Conservation (phyloP, 768 basidiomycete genomes). For the Auricularia cornea region DNA sequence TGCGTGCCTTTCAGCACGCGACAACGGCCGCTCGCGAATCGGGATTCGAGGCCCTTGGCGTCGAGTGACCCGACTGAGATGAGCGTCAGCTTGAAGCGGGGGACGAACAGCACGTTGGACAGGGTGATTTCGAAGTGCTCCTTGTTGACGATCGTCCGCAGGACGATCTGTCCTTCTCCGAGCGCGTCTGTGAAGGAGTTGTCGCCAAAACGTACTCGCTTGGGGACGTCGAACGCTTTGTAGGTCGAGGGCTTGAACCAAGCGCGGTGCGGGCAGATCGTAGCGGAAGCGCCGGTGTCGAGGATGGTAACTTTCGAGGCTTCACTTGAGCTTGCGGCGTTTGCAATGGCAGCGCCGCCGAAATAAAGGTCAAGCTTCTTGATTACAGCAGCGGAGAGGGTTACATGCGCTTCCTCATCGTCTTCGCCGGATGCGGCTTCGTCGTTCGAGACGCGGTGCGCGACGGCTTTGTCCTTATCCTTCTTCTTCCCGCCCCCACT, state of each 20-base stretch:
- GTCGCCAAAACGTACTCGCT: conserved; percentile 8
- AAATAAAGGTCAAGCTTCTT: not conserved
- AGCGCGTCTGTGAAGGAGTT: conserved; percentile 8
- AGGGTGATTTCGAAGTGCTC: not conserved
- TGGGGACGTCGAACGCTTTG: not conserved
- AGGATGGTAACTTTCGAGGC: not conserved
- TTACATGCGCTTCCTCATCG: not conserved
- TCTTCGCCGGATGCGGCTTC: not conserved
- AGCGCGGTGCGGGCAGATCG: conserved; percentile 1
- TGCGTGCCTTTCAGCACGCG: conserved; percentile 1
- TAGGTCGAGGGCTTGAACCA: conserved; percentile 4
- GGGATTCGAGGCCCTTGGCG: not conserved
- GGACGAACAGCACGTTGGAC: conserved; percentile 6
- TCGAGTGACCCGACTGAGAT: conserved; percentile 9
- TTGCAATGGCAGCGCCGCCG: not conserved
- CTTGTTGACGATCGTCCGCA: not conserved
- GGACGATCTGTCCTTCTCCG: conserved; percentile 6
- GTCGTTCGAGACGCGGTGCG: not conserved
- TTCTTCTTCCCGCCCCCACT: not conserved
- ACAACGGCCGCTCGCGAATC: conserved; percentile 4
- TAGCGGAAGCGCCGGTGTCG: conserved; percentile 7
- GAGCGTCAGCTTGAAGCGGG: conserved; percentile 7
- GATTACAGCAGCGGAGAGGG: not conserved
- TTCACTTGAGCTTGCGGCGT: not conserved
- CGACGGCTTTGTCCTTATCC: not conserved